Evolutionary conservation across 2,329 filamentous ascomycete species (phyloP).

Genomic region (Chrysoporthe puriensis): DNA sequence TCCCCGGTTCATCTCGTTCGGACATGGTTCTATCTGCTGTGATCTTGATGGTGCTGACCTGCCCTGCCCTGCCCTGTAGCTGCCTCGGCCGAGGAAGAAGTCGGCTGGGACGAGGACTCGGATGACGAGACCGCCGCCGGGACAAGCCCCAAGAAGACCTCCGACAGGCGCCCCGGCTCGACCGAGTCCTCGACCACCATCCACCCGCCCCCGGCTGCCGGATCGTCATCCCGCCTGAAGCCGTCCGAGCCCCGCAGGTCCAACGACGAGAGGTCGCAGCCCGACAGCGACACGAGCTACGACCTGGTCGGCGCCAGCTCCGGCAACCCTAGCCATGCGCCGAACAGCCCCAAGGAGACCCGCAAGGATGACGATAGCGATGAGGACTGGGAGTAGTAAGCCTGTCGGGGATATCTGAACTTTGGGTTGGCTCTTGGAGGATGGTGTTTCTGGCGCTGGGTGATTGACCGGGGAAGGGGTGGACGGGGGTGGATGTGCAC

Average conservation of each 20-base stretch:
- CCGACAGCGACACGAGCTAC: slow-evolving; percentile 94
- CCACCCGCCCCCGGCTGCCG: slow-evolving; percentile 50
- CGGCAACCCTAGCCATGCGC: slow-evolving; percentile 76
- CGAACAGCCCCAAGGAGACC: slow-evolving; percentile 64
- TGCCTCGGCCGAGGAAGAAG: slow-evolving; percentile 72
- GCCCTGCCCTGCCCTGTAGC: slow-evolving; percentile 45
- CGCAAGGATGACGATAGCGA: slow-evolving; percentile 65
- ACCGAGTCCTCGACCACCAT: slow-evolving; percentile 64
- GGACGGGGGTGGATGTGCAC: not conserved
- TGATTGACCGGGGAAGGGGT: not conserved
- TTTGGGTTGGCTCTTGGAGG: not conserved
- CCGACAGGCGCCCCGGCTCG: slow-evolving; percentile 48
- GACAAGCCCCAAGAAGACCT: slow-evolving; percentile 36
- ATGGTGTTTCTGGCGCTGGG: slow-evolving; percentile 13
- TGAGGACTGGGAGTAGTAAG: slow-evolving; percentile 73
- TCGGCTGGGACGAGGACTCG: slow-evolving; percentile 66
- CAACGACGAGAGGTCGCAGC: slow-evolving; percentile 86
- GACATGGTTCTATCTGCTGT: slow-evolving; percentile 26
- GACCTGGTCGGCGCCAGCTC: slow-evolving; percentile 84
- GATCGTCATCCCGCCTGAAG: slow-evolving; percentile 54
- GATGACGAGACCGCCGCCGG: slow-evolving; percentile 41
- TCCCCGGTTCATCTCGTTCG: slow-evolving; percentile 14
- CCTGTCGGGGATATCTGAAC: not conserved
- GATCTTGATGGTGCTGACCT: slow-evolving; percentile 40
- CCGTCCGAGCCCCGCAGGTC: slow-evolving; percentile 71